These are phyloP conservation scores for Myriangium duriaei DNA, from an alignment of 2,329 filamentous ascomycete genomes.

Conservation along the genomic window DNA sequence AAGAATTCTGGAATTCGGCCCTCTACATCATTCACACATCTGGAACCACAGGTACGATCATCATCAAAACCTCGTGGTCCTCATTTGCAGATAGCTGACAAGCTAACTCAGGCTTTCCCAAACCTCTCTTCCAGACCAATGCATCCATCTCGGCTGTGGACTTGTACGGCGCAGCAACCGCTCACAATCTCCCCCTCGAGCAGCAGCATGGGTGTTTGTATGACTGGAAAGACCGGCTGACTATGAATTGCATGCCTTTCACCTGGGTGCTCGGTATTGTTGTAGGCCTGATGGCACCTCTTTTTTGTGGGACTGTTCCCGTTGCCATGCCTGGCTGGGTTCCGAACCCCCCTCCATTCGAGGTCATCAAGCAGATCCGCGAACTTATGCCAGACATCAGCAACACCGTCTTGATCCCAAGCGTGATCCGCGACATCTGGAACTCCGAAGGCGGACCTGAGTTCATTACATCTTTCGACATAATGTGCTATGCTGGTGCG, in stretches of 20 bases:
- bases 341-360: background rate
- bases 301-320: constrained; percentile 4
- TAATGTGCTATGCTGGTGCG: constrained; percentile 10
- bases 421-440: constrained; percentile 8
- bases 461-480: constrained; percentile 6
- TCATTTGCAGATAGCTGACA: too few relatives aligned
- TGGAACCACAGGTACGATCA: constrained; percentile 13
- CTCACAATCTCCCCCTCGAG: background rate
- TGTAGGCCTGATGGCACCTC: background rate
- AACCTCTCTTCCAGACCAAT: background rate
- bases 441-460: constrained; percentile 1
- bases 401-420: constrained; percentile 9
- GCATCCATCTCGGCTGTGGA: background rate
- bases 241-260: constrained; percentile 8
- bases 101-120: constrained; percentile 8
- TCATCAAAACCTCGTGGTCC: too few relatives aligned
- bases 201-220: background rate
- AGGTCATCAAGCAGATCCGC: background rate
- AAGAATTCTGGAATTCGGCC: background rate
- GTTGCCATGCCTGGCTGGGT: constrained; percentile 9
- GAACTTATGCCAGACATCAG: constrained; percentile 4
- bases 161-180: background rate
- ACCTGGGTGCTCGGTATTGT: constrained; percentile 10
- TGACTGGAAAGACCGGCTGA: background rate
- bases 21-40: background rate